These are phyloP conservation scores for Monosporascus sp. DNA, from an alignment of 2,329 filamentous ascomycete genomes.

Conservation along the genomic window DNA sequence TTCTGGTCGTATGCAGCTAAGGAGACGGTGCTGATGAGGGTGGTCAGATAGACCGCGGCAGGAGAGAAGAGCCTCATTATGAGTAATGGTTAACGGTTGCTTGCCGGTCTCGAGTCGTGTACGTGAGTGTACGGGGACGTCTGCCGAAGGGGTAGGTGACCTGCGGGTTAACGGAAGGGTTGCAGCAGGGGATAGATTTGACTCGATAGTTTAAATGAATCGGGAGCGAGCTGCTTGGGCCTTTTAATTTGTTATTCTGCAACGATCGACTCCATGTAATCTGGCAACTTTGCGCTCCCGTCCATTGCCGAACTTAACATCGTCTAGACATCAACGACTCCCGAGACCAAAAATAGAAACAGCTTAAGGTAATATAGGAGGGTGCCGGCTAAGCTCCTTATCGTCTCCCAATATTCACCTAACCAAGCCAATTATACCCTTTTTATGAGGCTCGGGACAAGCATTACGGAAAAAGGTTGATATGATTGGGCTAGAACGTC, in stretches of 20 bases:
- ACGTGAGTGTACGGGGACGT: not conserved
- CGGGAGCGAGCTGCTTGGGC: not conserved
- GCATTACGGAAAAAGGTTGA: not conserved
- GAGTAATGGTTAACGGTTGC: not conserved
- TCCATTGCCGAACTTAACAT: not conserved
- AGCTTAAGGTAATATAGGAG: too few species aligned
- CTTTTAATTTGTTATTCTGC: not conserved
- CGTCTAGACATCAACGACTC: too few species aligned
- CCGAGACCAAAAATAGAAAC: too few species aligned
- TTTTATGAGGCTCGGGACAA: not conserved
- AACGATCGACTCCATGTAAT: not conserved
- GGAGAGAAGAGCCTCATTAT: conserved; percentile 3
- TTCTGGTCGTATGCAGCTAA: conserved; percentile 11
- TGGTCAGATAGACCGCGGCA: not conserved
- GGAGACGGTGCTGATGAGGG: conserved; percentile 1
- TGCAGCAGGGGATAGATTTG: not conserved
- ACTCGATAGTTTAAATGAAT: not conserved
- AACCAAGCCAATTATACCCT: not conserved
- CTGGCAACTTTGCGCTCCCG: not conserved
- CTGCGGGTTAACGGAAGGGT: not conserved
- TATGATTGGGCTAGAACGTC: not conserved
- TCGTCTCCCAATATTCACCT: not conserved
- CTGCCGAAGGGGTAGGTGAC: not conserved
- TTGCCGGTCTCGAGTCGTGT: not conserved
- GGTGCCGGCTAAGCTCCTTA: not conserved